Percentiles rank a stretch among this genome's conserved stretches.
These are phyloP conservation scores for Phlyctochytrium arcticum DNA, from an alignment of 192 early-diverging fungal genomes.

Conservation along the genomic window DNA sequence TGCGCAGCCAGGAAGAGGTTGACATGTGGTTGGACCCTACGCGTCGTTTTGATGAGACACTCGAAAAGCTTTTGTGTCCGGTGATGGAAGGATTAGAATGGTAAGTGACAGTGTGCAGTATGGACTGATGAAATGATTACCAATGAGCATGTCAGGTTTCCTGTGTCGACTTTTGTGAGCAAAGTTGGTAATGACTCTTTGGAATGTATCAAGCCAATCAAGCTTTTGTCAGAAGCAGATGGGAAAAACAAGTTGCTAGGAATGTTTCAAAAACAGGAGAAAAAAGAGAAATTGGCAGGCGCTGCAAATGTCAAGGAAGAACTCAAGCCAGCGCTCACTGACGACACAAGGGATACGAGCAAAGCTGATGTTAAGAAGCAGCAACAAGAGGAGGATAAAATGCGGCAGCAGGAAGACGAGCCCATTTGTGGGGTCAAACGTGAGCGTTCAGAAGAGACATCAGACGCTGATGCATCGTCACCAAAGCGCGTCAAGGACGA, in stretches of 20 bases:
- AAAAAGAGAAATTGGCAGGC: neutral
- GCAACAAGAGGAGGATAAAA: too few species aligned
- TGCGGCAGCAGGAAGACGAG: too few species aligned
- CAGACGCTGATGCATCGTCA: neutral
- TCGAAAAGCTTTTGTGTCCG: slow-evolving; percentile 33
- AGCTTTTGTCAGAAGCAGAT: slow-evolving; percentile 13
- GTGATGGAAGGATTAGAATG: slow-evolving; percentile 23
- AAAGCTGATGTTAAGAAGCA: too few species aligned
- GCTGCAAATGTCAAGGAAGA: neutral
- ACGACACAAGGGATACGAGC: neutral
- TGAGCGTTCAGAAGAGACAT: neutral
- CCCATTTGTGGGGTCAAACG: too few species aligned
- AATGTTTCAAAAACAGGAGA: slow-evolving; percentile 24
- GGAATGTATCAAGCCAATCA: slow-evolving; percentile 28
- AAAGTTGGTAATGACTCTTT: slow-evolving; percentile 30
- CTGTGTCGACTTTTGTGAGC: slow-evolving; percentile 15
- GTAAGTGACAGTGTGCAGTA: neutral
- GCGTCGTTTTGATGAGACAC: slow-evolving; percentile 13
- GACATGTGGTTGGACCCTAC: slow-evolving; percentile 37
- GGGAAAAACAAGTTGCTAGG: neutral
- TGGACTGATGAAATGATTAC: neutral
- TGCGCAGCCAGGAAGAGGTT: slow-evolving; percentile 27
- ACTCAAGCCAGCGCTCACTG: neutral
- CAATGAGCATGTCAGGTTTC: slow-evolving; percentile 6
- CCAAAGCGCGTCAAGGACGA: neutral